phyloP scores from a whole-genome alignment of 768 basidiomycete genomes.

The Leccinum olivaceopallidum region DNA sequence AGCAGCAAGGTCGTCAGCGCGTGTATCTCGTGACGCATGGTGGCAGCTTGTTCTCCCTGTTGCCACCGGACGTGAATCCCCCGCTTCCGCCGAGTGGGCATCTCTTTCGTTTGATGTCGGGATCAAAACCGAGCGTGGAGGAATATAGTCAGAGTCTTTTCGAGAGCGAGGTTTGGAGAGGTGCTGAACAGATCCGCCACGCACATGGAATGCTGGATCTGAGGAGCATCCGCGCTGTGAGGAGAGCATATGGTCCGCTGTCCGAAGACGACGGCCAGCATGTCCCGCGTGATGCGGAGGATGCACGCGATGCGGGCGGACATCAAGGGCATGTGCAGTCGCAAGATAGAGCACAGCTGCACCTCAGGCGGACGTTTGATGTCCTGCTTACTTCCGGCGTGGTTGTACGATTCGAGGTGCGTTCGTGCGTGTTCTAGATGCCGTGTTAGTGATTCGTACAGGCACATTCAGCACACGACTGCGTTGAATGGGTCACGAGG shows the following conservation, averaged over 20 bases:
- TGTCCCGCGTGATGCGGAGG: slow-evolving; percentile 35
- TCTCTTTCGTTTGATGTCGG: slow-evolving; percentile 31
- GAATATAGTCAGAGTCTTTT: slow-evolving; percentile 40
- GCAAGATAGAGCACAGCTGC: slow-evolving; percentile 45
- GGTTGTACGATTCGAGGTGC: slow-evolving; percentile 78
- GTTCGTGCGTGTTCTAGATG: slow-evolving; percentile 15
- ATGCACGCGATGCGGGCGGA: slow-evolving; percentile 68
- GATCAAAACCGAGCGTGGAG: slow-evolving; percentile 28
- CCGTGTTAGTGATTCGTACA: slow-evolving; percentile 29
- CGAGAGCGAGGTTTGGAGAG: slow-evolving; percentile 59
- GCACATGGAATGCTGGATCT: slow-evolving; percentile 75
- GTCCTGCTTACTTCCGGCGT: slow-evolving; percentile 67
- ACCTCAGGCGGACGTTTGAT: slow-evolving; percentile 75
- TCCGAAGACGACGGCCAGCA: slow-evolving; percentile 31
- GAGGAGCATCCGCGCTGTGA: slow-evolving; percentile 62
- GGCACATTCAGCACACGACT: slow-evolving; percentile 64
- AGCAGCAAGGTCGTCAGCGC: slow-evolving; percentile 54
- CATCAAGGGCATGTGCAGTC: slow-evolving; percentile 48
- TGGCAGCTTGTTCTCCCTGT: slow-evolving; percentile 67
- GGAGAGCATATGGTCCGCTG: slow-evolving; percentile 46
- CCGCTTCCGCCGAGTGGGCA: slow-evolving; percentile 65
- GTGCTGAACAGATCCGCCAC: slow-evolving; percentile 59
- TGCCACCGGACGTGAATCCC: slow-evolving; percentile 55
- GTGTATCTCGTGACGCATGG: slow-evolving; percentile 74
- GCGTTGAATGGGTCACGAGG: slow-evolving; percentile 83